Evolutionary conservation across 257 asterid genomes (phyloP).

Genomic region (Solanum raphanifolium): DNA sequence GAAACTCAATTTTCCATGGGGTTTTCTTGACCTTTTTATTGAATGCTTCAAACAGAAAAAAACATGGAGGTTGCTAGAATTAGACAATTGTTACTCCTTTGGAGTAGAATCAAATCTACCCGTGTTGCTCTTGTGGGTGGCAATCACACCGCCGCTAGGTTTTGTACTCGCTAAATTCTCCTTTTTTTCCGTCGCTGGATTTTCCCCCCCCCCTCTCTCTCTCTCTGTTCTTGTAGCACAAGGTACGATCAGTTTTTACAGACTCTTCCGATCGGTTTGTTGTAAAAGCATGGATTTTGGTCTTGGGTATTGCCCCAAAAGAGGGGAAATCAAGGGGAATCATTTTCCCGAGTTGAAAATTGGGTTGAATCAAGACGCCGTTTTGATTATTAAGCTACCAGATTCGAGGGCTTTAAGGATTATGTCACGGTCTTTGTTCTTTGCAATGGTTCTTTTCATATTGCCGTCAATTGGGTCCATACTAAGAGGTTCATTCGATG

Average conservation of each 20-base stretch:
- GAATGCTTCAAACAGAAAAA: background rate
- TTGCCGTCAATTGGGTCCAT: conserved; percentile 29
- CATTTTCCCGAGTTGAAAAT: conserved; percentile 6
- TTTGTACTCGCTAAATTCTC: conserved; percentile 56
- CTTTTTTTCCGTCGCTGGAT: conserved; percentile 2
- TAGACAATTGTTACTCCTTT: conserved; percentile 45
- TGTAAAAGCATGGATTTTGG: conserved; percentile 21
- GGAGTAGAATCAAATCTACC: conserved; percentile 25
- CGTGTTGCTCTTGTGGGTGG: conserved; percentile 78
- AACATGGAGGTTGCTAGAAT: conserved; percentile 68
- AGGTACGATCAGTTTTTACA: background rate
- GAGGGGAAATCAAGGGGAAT: conserved; percentile 1
- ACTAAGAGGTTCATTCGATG: conserved; percentile 14
- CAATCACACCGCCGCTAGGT: conserved; percentile 79
- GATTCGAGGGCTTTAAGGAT: conserved; percentile 48
- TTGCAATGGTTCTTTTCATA: conserved; percentile 37
- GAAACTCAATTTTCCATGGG: background rate
- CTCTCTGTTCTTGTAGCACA: conserved; percentile 12
- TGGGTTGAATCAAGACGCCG: conserved; percentile 26
- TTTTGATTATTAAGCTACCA: conserved; percentile 42
- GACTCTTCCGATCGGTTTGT: background rate
- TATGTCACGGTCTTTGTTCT: conserved; percentile 44
- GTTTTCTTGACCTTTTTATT: background rate
- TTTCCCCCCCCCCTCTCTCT: background rate
- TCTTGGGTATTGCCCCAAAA: conserved; percentile 9